Conservation (phyloP, 2,329 filamentous ascomycete species). For the Fusarium sp. region DNA sequence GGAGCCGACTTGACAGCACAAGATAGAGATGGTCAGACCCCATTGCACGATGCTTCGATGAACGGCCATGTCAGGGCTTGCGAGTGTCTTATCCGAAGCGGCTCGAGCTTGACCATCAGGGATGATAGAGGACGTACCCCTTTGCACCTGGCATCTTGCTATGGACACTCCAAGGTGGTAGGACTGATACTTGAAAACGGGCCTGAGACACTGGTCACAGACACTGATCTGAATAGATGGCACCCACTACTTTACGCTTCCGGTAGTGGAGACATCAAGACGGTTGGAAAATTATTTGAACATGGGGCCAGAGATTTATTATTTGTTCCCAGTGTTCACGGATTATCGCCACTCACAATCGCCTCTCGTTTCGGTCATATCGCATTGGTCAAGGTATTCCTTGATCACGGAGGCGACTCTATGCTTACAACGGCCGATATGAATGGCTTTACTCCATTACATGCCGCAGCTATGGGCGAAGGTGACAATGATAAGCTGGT, state of each 20-base stretch:
- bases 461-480: too few species aligned
- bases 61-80: fast-evolving
- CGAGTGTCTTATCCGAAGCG: neutral
- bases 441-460: too few species aligned
- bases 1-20: fast-evolving
- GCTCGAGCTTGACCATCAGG: fast-evolving
- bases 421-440: too few species aligned
- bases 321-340: fast-evolving
- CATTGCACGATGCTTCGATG: neutral
- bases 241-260: neutral
- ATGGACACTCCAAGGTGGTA: neutral
- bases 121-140: fast-evolving
- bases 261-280: fast-evolving
- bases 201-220: neutral
- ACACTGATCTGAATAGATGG: fast-evolving
- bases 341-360: neutral
- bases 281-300: neutral
- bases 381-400: fast-evolving
- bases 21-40: fast-evolving
- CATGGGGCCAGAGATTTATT: neutral
- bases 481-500: too few species aligned
- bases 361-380: fast-evolving
- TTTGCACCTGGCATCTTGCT: fast-evolving
- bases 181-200: neutral
- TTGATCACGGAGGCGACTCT: fast-evolving